Base-by-base conservation (phyloP, 352 stramenopile genomes). In the Plasmopara viticola region DNA sequence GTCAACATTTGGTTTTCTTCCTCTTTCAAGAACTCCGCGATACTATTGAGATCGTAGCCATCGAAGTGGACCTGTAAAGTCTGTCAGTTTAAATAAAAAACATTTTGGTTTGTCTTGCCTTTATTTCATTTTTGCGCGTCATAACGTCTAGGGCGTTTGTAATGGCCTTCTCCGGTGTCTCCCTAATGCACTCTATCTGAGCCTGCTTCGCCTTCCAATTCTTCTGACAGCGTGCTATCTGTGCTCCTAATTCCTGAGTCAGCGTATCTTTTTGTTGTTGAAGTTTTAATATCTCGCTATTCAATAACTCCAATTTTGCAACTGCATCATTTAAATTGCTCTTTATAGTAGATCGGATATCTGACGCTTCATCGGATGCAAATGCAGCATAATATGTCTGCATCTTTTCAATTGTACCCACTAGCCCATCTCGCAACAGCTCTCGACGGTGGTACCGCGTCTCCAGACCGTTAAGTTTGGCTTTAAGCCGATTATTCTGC, bases 71-170 rank as follows among this genome's bases (percentile, higher is more conserved):
- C 52, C 72, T 83, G 25, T 33, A 9, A 39, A 60, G 29, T 34
- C 17, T 5, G 41, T 51, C 37, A 60, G 33, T 20, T 34, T 48
- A 12, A 43, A 33, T 20, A 20, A 15, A 42, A 6, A 41, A 15
- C 0, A 47, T 25, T 8, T 6, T 9, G 2, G 14, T 39, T 37
- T 5, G 38, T 12, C 4, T 28, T 60, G 86, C 78, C 74, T 86
- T 86, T 12, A 89, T 66, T 45, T 89, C 73, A 3, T 40, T 64
- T 2, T 58, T 61, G 41, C 65, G 70, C 14, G 72, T 56, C 30
- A 88, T 55, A 9, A 89, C 43, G 40, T 79, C 70, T 0, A 89
- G 43, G 17, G 74, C 61, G 31, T 58, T 85, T 28, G 60, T 53
- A 18, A 48, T 55, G 17, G 58, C 60, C 55, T 64, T 43, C 41